Percentiles rank a stretch among this genome's conserved stretches.
Evolutionary conservation across 192 early-diverging fungal genomes (phyloP).

Genomic region (Gonapodya sp.): DNA sequence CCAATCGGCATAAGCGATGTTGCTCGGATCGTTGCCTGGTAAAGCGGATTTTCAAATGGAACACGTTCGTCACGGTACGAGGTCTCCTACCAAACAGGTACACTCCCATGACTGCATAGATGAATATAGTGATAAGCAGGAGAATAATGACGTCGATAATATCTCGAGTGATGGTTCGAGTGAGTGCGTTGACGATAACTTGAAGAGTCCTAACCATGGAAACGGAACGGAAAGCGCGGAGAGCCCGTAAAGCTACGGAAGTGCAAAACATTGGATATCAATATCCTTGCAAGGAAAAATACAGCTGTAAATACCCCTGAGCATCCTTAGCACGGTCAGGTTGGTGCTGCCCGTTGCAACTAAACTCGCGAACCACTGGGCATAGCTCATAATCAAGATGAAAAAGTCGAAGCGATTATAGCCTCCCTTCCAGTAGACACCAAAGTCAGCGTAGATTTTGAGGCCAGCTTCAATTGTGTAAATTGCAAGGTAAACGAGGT

Average conservation of each 20-base stretch:
- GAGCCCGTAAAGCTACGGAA: slow-evolving; percentile 18
- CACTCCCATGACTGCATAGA: slow-evolving; percentile 32
- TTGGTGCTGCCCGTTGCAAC: slow-evolving; percentile 7
- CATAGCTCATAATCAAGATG: slow-evolving; percentile 7
- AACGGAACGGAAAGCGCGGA: slow-evolving; percentile 22
- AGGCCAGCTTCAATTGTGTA: slow-evolving; percentile 12
- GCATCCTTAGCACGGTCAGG: slow-evolving; percentile 18
- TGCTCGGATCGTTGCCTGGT: neutral
- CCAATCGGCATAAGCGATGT: slow-evolving; percentile 7
- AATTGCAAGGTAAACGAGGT: slow-evolving; percentile 14
- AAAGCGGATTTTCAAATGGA: neutral
- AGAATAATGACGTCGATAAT: slow-evolving; percentile 32
- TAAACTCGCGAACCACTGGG: slow-evolving; percentile 5
- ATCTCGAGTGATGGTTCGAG: slow-evolving; percentile 26
- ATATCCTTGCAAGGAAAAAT: neutral
- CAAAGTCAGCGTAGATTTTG: slow-evolving; percentile 11
- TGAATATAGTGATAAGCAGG: slow-evolving; percentile 34
- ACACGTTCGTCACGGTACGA: neutral
- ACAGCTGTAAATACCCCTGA: slow-evolving; percentile 9
- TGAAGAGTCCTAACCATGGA: slow-evolving; percentile 24
- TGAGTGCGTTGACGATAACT: slow-evolving; percentile 32
- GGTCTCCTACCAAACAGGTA: slow-evolving; percentile 31
- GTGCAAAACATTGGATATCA: neutral
- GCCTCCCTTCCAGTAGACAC: slow-evolving; percentile 12
- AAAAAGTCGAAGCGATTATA: slow-evolving; percentile 18